Base-by-base conservation (phyloP, 1,284 basidiomycete genomes). In the Abortiporus biennis region DNA sequence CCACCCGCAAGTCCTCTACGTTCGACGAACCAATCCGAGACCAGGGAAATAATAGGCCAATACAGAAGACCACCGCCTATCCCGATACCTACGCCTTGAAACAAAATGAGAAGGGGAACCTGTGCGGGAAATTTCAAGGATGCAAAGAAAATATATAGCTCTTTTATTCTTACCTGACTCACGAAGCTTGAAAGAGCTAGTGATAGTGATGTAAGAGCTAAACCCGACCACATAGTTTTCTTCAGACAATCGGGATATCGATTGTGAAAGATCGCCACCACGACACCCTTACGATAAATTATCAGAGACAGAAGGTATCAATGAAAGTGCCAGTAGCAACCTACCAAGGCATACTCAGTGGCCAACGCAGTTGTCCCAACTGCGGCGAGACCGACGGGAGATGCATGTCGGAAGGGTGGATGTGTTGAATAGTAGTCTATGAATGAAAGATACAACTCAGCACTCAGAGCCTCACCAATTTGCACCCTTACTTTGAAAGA, bases 31-130 rank as follows among this genome's bases (percentile, higher is more conserved):
- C 56, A 57, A 19, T 54, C 50, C 3, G 53, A 51, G 1, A 58
- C 47, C 6, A 53, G 47, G 23, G 50, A 47, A 24, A 59, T 44
- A 29, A 54, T 49, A 1, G 56, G 57, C 21, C 53, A 52, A 40
- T 59, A 61, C 24, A 58, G 38, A 15, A 54, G 40, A 1, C 54
- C 58, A 2, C 53, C 58, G 15, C 52, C 49, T 30, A 56, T 46
- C 1, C 57, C 54, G 19, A 54, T 47, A 13, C 50, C 44, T 2
- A 58, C 52, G 8, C 57, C 57, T 44, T 61, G 58, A 6, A 59
- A 43, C 6, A 54, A 37, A 38, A 58, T 53, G 31, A 61, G 47
- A 21, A 55, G 54, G 55, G 53, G 56, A 5, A 57, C 52, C 56
- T 57, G 19, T 3, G 19, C 34, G 15, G 30, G 22, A 9, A 19